Evolutionary conservation across 2,329 filamentous ascomycete species (phyloP).

Genomic region (Penicillium hesseltinei): DNA sequence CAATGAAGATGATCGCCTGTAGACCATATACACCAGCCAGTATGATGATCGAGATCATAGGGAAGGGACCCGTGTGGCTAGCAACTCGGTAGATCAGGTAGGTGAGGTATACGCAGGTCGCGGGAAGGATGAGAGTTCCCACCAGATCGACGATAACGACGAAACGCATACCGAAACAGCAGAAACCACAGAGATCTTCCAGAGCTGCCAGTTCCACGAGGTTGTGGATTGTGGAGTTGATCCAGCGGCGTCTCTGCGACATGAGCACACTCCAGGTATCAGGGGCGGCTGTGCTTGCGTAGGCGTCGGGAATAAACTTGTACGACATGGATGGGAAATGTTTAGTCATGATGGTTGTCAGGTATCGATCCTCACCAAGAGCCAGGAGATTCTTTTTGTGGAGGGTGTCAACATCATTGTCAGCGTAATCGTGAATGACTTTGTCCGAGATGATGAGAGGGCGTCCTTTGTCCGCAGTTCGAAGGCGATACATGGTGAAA

Average conservation of each 20-base stretch:
- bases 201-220: constrained; percentile 85
- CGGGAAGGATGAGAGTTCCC: constrained; percentile 87
- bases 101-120: constrained; percentile 79
- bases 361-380: constrained; percentile 92
- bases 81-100: constrained; percentile 83
- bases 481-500: constrained; percentile 98
- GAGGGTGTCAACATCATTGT: constrained; percentile 86
- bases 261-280: constrained; percentile 91
- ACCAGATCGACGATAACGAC: constrained; percentile 92
- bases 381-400: constrained; percentile 93
- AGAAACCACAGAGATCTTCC: constrained; percentile 96
- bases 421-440: constrained; percentile 82
- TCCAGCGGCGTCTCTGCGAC: constrained; percentile 98
- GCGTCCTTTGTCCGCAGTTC: constrained; percentile 89
- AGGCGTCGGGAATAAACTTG: constrained; percentile 93
- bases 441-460: constrained; percentile 90
- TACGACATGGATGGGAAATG: constrained; percentile 94
- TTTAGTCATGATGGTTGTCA: constrained; percentile 97
- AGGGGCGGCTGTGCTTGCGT: constrained; percentile 88
- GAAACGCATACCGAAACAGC: constrained; percentile 97
- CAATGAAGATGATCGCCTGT: constrained; percentile 91
- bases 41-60: constrained; percentile 83
- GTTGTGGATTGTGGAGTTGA: constrained; percentile 98
- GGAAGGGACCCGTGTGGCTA: constrained; percentile 69
- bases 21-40: constrained; percentile 90